phyloP scores from a whole-genome alignment of 352 stramenopile genomes.

The Globisporangium paroecandrum region DNA sequence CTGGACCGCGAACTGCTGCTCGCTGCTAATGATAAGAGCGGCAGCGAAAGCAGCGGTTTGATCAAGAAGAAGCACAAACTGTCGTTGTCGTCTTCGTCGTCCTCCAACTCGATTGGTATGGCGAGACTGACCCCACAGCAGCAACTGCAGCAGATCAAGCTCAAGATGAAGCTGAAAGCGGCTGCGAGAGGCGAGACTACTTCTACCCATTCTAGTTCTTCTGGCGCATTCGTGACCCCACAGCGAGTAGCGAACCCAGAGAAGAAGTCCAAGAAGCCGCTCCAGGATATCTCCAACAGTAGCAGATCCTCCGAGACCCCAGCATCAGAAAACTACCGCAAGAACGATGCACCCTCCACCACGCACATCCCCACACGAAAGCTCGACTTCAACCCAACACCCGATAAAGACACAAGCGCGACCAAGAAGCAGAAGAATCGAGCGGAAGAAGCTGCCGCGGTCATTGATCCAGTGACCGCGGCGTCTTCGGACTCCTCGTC shows the following conservation, averaged over 20 bases:
- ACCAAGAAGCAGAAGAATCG: constrained; percentile 11
- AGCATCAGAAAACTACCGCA: background rate
- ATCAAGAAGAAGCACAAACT: constrained; percentile 27
- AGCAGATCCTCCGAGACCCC: constrained; percentile 17
- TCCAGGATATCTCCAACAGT: constrained; percentile 46
- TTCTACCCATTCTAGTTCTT: background rate
- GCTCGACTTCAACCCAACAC: constrained; percentile 42
- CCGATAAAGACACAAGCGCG: constrained; percentile 22
- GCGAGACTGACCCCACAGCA: constrained; percentile 8
- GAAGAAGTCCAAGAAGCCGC: constrained; percentile 21
- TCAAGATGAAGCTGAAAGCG: constrained; percentile 19
- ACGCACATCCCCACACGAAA: constrained; percentile 34
- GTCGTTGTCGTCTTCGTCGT: background rate
- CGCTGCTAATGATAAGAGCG: constrained; percentile 5
- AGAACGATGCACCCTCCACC: background rate
- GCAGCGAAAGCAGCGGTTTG: background rate
- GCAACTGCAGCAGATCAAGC: constrained; percentile 17
- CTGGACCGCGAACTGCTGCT: constrained; percentile 24
- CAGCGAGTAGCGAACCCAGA: background rate
- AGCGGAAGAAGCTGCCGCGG: constrained; percentile 14
- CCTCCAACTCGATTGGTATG: background rate
- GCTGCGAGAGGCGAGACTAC: background rate
- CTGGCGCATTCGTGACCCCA: constrained; percentile 10
- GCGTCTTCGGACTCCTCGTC: constrained; percentile 24
- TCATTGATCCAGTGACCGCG: constrained; percentile 5